Evolutionary conservation across 768 basidiomycete species (phyloP).

Genomic region (Mycena vitilis): DNA sequence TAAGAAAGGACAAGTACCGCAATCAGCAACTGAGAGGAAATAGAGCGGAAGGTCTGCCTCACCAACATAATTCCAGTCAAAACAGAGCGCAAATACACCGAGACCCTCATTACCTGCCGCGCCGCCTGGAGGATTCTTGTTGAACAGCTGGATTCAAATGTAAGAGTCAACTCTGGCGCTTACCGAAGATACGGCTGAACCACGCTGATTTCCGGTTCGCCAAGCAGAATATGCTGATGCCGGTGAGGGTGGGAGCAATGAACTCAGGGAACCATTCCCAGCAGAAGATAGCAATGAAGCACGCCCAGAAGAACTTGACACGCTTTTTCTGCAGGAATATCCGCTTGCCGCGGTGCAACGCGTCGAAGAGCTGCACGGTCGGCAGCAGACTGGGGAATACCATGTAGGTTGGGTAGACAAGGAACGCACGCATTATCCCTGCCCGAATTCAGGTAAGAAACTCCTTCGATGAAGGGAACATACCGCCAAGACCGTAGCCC

Average conservation of each 20-base stretch:
- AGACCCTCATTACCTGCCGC: constrained; percentile 72
- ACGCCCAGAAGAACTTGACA: constrained; percentile 65
- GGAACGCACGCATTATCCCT: constrained; percentile 27
- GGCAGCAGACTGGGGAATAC: constrained; percentile 56
- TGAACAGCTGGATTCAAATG: neutral
- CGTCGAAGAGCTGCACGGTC: constrained; percentile 55
- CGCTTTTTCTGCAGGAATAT: constrained; percentile 61
- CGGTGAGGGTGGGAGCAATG: constrained; percentile 56
- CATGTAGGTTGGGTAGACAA: constrained; percentile 46
- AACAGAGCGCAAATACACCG: constrained; percentile 66
- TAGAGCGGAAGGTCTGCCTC: neutral
- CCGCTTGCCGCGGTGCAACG: constrained; percentile 59
- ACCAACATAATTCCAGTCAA: constrained; percentile 71
- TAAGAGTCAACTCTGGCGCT: neutral
- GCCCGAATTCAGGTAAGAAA: constrained; percentile 39
- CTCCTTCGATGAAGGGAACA: constrained; percentile 50
- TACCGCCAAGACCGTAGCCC: constrained; percentile 53
- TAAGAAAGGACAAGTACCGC: neutral
- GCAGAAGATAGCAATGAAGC: constrained; percentile 63
- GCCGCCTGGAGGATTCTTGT: constrained; percentile 48
- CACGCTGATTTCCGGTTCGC: constrained; percentile 59
- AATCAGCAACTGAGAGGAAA: neutral
- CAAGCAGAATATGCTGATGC: constrained; percentile 70
- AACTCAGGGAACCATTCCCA: constrained; percentile 67
- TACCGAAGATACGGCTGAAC: constrained; percentile 67